Base-by-base conservation (phyloP, 495 filamentous ascomycete species). In the Penicillium parvum region DNA sequence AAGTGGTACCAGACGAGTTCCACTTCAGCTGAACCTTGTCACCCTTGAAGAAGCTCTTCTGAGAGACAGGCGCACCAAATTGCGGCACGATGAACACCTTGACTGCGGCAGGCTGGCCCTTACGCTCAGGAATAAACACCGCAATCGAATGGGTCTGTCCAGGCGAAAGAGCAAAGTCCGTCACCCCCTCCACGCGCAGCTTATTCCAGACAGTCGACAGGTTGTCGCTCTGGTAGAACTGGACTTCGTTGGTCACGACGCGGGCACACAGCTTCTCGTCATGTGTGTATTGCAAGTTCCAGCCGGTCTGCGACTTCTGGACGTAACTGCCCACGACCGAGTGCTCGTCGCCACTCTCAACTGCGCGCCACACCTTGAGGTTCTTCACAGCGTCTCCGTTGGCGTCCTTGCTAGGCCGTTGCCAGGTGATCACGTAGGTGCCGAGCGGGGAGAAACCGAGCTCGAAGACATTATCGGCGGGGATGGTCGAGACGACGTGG, bases 31-130 rank as follows among this genome's bases (percentile, higher is more conserved):
- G 87, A 25, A 97, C 90, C 71, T 96, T 96, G 68, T 98, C 92
- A 43, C 89, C 92, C 73, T 98, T 98, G 78, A 87, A 98, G 68
- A 98, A 98, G 16, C 82, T 96, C 83, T 96, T 97, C 65, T 96
- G 89, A 8, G 94, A 96, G 15, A 95, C 81, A 2, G 89, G 77
- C 26, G 66, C 66, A 47, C 65, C 73, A 64, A 96, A 96, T 48
- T 87, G 76, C 12, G 92, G 92, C 37, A 97, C 84, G 56, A 91
- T 85, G 68, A 85, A 97, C 28, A 96, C 86, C 69, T 95, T 96
- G 58, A 97, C 89, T 2, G 86, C 75, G 21, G 92, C 89, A 15
- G 92, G 92, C 74, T 86, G 82, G 30, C 91, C 90, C 88, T 97
- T 98, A 61, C 86, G 85, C 66, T 97, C 92, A 5, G 92, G 92